A percentile compares a stretch with the other conserved stretches of the same genome.
phyloP scores from a whole-genome alignment of 192 early-diverging fungal genomes.

The Backusella westeae region DNA sequence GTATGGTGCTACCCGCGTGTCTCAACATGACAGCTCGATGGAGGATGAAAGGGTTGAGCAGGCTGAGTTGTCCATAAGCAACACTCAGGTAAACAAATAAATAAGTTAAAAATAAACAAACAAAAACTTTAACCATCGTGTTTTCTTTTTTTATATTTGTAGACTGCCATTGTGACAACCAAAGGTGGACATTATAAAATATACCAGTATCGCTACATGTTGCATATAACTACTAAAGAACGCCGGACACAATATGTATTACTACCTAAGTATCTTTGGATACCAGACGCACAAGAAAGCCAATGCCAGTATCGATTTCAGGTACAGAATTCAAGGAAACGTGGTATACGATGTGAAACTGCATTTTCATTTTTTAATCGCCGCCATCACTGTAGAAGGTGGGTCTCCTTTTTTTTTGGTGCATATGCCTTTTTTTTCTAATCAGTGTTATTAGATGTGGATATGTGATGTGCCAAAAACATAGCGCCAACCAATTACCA shows the following conservation, averaged over 20 bases:
- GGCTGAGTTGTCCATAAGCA: not conserved
- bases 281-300: slow-evolving; percentile 14
- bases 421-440: not conserved
- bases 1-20: slow-evolving; percentile 7
- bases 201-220: slow-evolving; percentile 16
- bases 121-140: not conserved
- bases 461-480: slow-evolving; percentile 21
- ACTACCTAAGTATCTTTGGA: slow-evolving; percentile 15
- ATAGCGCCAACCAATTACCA: slow-evolving; percentile 24
- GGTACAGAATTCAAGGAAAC: not conserved
- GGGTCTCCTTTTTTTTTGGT: not conserved
- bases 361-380: slow-evolving; percentile 28
- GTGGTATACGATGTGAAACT: slow-evolving; percentile 10
- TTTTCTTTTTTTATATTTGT: not conserved
- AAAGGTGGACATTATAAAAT: not conserved
- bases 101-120: not conserved
- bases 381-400: slow-evolving; percentile 34
- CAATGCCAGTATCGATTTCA: slow-evolving; percentile 28
- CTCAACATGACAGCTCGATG: not conserved
- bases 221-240: slow-evolving; percentile 13
- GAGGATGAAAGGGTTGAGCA: not conserved
- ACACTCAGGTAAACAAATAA: not conserved
- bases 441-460: slow-evolving; percentile 17
- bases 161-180: not conserved
- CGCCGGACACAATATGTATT: slow-evolving; percentile 8